phyloP scores from a whole-genome alignment of 495 filamentous ascomycete genomes.

The Penicillium verhagenii region DNA sequence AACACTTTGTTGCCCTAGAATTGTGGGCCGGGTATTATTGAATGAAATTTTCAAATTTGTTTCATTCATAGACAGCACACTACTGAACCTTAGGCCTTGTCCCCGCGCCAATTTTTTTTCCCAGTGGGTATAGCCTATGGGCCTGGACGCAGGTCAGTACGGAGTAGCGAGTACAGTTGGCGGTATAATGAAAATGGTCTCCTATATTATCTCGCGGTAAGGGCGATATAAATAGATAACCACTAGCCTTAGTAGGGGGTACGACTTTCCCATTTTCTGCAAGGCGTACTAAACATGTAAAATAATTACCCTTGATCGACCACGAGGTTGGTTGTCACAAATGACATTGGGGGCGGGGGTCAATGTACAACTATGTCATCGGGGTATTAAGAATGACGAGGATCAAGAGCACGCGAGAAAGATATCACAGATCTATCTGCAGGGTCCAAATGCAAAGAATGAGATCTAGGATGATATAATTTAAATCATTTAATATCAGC shows the following conservation, averaged over 20 bases:
- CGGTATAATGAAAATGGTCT: too few relatives aligned
- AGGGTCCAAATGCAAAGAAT: too few relatives aligned
- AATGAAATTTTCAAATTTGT: neutral
- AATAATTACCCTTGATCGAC: too few relatives aligned
- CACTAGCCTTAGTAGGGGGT: neutral
- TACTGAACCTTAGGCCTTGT: constrained; percentile 8
- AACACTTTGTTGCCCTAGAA: neutral
- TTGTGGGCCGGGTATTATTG: neutral
- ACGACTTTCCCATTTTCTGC: neutral
- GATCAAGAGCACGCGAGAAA: neutral
- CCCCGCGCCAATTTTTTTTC: constrained; percentile 1
- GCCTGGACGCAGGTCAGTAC: too few relatives aligned
- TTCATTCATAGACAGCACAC: neutral
- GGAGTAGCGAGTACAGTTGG: too few relatives aligned
- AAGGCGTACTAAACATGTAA: too few relatives aligned
- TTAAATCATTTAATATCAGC: neutral
- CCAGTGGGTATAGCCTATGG: neutral
- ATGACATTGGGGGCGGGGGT: neutral
- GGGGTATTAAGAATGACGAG: neutral
- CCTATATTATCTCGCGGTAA: neutral
- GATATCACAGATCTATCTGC: neutral
- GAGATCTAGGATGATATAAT: neutral
- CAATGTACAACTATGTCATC: neutral
- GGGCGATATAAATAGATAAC: neutral
- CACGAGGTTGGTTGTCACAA: neutral